These are phyloP conservation scores for Neurospora sp. DNA, from an alignment of 2,329 filamentous ascomycete species.

Conservation along the genomic window DNA sequence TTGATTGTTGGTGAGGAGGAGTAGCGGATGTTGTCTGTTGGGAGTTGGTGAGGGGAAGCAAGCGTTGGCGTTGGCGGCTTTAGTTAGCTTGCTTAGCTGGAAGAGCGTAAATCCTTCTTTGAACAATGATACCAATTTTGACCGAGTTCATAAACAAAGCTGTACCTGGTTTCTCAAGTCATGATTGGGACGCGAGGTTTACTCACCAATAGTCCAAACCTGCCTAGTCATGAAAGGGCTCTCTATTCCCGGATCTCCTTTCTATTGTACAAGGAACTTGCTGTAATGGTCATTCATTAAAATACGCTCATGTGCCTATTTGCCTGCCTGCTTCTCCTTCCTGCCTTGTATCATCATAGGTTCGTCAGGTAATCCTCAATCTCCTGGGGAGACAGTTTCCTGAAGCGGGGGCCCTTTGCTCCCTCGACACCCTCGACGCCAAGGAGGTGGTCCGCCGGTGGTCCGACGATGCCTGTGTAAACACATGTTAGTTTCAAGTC, in stretches of 20 bases:
- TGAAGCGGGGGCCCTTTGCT: slow-evolving; percentile 76
- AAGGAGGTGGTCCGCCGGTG: slow-evolving; percentile 84
- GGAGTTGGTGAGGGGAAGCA: background rate
- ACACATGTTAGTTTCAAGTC: slow-evolving; percentile 16
- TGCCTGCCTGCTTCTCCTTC: slow-evolving; percentile 12
- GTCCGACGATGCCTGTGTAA: slow-evolving; percentile 74
- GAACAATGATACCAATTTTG: background rate
- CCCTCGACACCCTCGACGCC: slow-evolving; percentile 85
- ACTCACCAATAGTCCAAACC: background rate
- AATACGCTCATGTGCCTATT: slow-evolving; percentile 2
- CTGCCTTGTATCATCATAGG: slow-evolving; percentile 49
- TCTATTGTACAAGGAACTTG: slow-evolving; percentile 35
- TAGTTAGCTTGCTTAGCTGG: background rate
- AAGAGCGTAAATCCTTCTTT: background rate
- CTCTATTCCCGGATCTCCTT: slow-evolving; percentile 23
- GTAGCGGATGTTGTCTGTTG: background rate
- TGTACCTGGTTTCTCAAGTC: background rate
- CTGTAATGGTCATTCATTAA: slow-evolving; percentile 16
- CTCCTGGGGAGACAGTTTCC: slow-evolving; percentile 92
- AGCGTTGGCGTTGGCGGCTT: background rate
- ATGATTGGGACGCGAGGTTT: background rate
- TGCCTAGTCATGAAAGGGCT: slow-evolving; percentile 21
- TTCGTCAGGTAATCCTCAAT: slow-evolving; percentile 99
- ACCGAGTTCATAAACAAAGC: background rate
- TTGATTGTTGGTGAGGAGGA: slow-evolving; percentile 24